Conservation (phyloP, 257 asterid genomes). For the Mitragyna speciosa region DNA sequence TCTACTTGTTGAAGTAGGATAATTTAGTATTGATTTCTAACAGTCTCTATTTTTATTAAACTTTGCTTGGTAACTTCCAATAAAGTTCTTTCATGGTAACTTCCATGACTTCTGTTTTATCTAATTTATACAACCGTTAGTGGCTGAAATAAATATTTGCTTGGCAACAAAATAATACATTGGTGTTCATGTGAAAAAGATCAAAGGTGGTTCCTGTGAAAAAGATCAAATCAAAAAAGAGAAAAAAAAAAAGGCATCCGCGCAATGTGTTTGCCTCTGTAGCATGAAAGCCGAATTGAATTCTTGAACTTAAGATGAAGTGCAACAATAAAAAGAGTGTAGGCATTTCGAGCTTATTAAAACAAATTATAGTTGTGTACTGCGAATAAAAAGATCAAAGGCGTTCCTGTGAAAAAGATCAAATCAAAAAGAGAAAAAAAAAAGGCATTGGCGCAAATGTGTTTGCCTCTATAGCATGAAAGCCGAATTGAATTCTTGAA, state of each 20-base stretch:
- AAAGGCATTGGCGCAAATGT: background rate
- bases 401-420: background rate
- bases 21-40: background rate
- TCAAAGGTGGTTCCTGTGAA: background rate
- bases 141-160: background rate
- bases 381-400: too few relatives aligned
- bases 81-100: background rate
- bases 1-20: too few relatives aligned
- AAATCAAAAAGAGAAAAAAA: background rate
- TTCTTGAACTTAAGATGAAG: background rate
- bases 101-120: background rate
- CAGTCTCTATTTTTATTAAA: slow-evolving; percentile 15
- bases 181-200: too few relatives aligned
- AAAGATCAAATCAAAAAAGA: background rate
- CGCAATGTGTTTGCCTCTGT: background rate
- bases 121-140: background rate
- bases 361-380: too few relatives aligned
- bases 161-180: too few relatives aligned
- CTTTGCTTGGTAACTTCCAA: slow-evolving; percentile 8
- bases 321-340: background rate
- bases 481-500: background rate
- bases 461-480: background rate
- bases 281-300: background rate
- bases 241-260: background rate
- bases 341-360: background rate